Percentiles rank a stretch among this genome's conserved stretches.
Evolutionary conservation across 768 basidiomycete species (phyloP).

Genomic region (Boletus huronensis): DNA sequence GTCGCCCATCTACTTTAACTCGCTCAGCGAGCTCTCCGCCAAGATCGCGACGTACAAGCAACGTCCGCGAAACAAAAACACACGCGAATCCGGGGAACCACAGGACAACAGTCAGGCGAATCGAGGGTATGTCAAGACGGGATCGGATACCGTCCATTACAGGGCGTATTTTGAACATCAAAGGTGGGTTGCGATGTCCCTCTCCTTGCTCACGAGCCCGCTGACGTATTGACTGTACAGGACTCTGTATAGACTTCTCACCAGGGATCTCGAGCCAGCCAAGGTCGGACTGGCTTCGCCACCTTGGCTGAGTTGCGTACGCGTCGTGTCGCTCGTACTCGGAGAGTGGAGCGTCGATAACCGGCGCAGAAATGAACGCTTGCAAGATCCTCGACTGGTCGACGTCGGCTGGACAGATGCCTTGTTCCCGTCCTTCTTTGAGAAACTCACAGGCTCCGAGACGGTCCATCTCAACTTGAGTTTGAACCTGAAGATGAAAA

Average conservation of each 20-base stretch:
- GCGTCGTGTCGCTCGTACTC: conserved; percentile 37
- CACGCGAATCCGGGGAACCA: conserved; percentile 8
- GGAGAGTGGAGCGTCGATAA: conserved; percentile 35
- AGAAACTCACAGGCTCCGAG: conserved; percentile 4
- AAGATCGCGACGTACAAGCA: conserved; percentile 40
- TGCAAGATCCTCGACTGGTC: conserved; percentile 32
- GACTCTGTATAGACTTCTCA: conserved; percentile 32
- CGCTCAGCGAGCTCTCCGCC: conserved; percentile 29
- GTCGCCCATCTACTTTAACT: conserved; percentile 45
- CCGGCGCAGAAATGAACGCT: conserved; percentile 28
- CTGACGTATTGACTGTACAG: conserved; percentile 22
- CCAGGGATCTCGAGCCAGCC: conserved; percentile 17
- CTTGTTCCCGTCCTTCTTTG: conserved; percentile 25
- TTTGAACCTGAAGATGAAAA: conserved; percentile 3
- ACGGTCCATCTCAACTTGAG: conserved; percentile 21
- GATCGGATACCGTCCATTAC: conserved; percentile 18
- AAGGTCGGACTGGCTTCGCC: conserved; percentile 32
- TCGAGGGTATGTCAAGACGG: conserved; percentile 29
- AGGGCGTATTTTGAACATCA: conserved; percentile 49
- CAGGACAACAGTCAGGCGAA: conserved; percentile 45
- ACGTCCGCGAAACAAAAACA: conserved; percentile 34
- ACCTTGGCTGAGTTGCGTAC: conserved; percentile 32
- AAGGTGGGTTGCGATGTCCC: conserved; percentile 17
- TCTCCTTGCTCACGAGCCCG: neutral
- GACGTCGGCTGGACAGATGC: conserved; percentile 45